phyloP scores from a whole-genome alignment of 495 filamentous ascomycete genomes.

The Tuber borchii region DNA sequence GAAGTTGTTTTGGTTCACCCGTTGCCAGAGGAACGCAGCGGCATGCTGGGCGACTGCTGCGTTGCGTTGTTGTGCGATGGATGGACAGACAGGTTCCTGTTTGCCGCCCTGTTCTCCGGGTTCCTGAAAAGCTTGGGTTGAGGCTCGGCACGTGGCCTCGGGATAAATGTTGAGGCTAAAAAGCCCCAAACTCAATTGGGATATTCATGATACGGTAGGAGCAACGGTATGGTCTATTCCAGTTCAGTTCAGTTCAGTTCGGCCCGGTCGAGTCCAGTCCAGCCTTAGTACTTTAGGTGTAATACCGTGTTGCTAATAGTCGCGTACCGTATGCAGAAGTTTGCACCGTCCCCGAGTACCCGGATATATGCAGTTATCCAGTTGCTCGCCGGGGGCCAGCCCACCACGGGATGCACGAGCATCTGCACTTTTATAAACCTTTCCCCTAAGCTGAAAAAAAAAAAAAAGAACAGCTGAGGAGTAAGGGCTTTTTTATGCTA shows the following conservation, averaged over 20 bases:
- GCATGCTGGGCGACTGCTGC: background rate
- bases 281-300: no score
- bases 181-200: background rate
- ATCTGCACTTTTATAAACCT: no score
- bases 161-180: background rate
- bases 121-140: background rate
- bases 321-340: no score
- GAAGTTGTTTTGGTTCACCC: slow-evolving; percentile 30
- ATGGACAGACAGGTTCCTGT: background rate
- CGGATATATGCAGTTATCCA: no score
- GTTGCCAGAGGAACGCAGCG: slow-evolving; percentile 31
- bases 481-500: no score
- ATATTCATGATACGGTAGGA: background rate
- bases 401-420: no score
- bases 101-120: background rate
- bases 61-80: background rate
- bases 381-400: no score
- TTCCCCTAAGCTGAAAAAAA: no score
- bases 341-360: background rate
- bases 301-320: no score
- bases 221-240: background rate
- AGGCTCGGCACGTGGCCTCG: background rate
- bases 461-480: no score
- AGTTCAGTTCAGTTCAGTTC: background rate
- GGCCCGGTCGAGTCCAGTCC: background rate